Base-by-base conservation (phyloP, 495 filamentous ascomycete genomes). In the Hypomontagnella monticulosa region DNA sequence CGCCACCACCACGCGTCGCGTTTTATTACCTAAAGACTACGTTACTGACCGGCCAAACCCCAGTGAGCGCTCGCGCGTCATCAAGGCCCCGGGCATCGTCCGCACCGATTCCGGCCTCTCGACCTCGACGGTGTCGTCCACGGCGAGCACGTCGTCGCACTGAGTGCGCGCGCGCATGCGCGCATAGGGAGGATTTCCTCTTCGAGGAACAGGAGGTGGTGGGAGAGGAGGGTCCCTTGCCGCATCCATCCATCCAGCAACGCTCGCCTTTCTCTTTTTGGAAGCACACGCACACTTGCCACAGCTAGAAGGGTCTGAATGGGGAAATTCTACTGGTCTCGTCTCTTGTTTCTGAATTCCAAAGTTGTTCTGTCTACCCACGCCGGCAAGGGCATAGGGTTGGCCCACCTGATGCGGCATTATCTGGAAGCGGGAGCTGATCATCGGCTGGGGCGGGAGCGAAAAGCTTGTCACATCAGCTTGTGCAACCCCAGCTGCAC, bases 41-140 rank as follows among this genome's bases (percentile, higher is more conserved):
- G n/a, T n/a, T n/a, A 44, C 66, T 54, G 69, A 65, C 49, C 14
- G 30, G 14, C 11, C 15, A 37, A 56, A 61, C 16, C 23, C 42
- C 58, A 82, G 80, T 51, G 79, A 82, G 72, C 75, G 70, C 54
- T 43, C 49, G 19, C 76, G 72, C 49, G 44, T 57, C 27, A 57
- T 60, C 2, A 69, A 50, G 20, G 58, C 71, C 3, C 71, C 75
- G 14, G 70, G 72, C 7, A 62, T 73, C 54, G 43, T 71, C 7
- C 67, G 73, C 27, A 63, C 58, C 36, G 72, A 71, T 34, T 74
- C 74, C 46, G 61, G 63, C 34, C 57, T 70, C 9, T 72, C 73
- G 1, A 73, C 64, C 27, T 63, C 63, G 46, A 67, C 74, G 37
- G 57, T 36, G 51, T 73, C 72, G 36, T 64, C 65, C 42, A 62